Evolutionary conservation across 192 early-diverging fungal genomes (phyloP).

Genomic region (Coemansia sp.): DNA sequence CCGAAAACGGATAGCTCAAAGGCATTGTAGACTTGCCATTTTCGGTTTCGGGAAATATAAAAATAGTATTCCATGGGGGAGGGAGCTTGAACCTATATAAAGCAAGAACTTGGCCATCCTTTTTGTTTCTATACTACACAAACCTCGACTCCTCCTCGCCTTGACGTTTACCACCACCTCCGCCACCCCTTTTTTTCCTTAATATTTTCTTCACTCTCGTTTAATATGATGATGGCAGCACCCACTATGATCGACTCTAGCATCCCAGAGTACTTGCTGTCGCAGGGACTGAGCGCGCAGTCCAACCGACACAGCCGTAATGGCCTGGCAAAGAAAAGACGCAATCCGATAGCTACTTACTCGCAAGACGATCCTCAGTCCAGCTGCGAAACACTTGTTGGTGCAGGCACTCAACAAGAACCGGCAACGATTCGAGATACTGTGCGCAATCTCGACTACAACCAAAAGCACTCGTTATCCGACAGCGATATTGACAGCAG

Average conservation of each 20-base stretch:
- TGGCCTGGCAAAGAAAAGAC: conserved; percentile 8
- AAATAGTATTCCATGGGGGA: neutral
- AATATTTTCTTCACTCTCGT: neutral
- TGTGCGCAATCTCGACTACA: neutral
- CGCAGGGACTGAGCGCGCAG: conserved; percentile 39
- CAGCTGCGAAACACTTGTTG: conserved; percentile 11
- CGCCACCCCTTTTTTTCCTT: neutral
- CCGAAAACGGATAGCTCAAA: conserved; percentile 1
- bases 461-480: neutral
- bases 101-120: neutral
- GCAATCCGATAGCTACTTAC: conserved; percentile 14
- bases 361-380: neutral
- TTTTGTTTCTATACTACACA: conserved; percentile 4
- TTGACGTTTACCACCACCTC: neutral
- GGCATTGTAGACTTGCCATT: conserved; percentile 1
- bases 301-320: conserved; percentile 23
- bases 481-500: neutral
- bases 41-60: neutral
- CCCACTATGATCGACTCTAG: conserved; percentile 7
- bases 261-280: conserved; percentile 28
- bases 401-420: conserved; percentile 8
- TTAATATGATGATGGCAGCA: conserved; percentile 7
- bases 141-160: neutral
- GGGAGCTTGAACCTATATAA: neutral
- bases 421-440: conserved; percentile 1